Conservation (phyloP, 331 rosid genomes). For the Malus hybrid region DNA sequence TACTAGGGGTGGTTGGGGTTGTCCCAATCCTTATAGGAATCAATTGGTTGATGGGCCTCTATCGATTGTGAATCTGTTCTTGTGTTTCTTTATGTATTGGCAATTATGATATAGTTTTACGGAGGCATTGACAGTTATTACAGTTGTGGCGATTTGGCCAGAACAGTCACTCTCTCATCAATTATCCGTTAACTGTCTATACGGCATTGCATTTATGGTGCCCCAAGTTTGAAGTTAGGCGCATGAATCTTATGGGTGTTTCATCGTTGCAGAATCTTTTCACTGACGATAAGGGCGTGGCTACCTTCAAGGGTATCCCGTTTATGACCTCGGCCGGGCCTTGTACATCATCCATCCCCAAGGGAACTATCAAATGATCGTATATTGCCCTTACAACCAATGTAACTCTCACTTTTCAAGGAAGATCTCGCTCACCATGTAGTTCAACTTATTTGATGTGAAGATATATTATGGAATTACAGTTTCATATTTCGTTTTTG, state of each 20-base stretch:
- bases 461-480: neutral
- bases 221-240: neutral
- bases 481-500: neutral
- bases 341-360: slow-evolving; percentile 66
- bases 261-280: slow-evolving; percentile 70
- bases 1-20: neutral
- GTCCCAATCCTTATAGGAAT: neutral
- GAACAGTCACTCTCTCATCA: neutral
- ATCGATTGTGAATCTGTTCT: neutral
- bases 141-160: neutral
- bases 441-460: neutral
- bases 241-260: slow-evolving; percentile 12
- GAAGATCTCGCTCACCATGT: neutral
- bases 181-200: neutral
- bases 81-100: neutral
- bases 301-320: slow-evolving; percentile 85
- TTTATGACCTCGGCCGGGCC: slow-evolving; percentile 94
- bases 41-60: neutral
- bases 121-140: neutral
- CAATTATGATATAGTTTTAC: neutral
- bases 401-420: neutral
- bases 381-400: neutral
- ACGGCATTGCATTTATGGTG: neutral
- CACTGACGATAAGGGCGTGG: slow-evolving; percentile 82
- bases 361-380: slow-evolving; percentile 59